phyloP scores from a whole-genome alignment of 2,329 filamentous ascomycete genomes.

The Lachnellula subtilissima region DNA sequence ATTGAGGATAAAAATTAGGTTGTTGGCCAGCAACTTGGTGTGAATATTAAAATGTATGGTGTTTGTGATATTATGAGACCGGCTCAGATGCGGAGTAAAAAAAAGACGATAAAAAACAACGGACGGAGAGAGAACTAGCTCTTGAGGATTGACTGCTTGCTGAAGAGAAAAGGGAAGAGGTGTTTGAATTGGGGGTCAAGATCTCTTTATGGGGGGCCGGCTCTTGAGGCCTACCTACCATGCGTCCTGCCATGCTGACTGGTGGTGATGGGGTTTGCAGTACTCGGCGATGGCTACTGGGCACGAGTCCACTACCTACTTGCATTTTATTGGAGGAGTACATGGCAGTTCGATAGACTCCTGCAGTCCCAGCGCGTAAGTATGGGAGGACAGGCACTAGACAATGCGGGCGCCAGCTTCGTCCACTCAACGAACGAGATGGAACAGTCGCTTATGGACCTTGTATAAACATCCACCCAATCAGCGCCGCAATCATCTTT shows the following conservation, averaged over 20 bases:
- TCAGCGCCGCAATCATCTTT: neutral
- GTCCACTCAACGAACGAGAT: neutral
- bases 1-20: conserved; percentile 53
- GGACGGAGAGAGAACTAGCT: conserved; percentile 41
- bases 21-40: conserved; percentile 48
- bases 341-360: conserved; percentile 6
- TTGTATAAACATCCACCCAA: conserved; percentile 8
- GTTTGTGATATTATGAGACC: conserved; percentile 44
- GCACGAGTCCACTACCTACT: neutral
- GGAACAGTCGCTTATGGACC: neutral
- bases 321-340: neutral
- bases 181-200: conserved; percentile 18
- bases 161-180: conserved; percentile 44
- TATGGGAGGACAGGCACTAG: conserved; percentile 13
- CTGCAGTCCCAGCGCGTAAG: conserved; percentile 19
- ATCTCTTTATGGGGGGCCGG: conserved; percentile 27
- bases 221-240: neutral
- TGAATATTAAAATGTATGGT: conserved; percentile 31
- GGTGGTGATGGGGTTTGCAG: conserved; percentile 7
- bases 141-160: conserved; percentile 58
- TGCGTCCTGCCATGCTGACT: conserved; percentile 1
- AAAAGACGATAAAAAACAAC: conserved; percentile 45
- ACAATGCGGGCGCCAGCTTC: conserved; percentile 8
- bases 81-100: conserved; percentile 44
- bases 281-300: conserved; percentile 4